Conservation (phyloP, 495 filamentous ascomycete genomes). For the Penicillium parvum region DNA sequence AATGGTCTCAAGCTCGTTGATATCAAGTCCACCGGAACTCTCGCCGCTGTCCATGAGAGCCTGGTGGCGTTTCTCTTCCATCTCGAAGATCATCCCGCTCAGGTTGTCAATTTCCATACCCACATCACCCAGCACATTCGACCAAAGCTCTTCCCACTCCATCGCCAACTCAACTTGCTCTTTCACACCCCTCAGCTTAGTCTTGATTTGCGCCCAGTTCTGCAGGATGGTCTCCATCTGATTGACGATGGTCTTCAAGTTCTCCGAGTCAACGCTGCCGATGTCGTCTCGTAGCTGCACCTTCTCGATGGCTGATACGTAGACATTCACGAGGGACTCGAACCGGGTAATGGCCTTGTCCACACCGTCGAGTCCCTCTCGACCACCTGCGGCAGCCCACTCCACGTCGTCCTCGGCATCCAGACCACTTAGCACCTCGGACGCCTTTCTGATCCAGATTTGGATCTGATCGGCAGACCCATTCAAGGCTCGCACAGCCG, state of each 20-base stretch:
- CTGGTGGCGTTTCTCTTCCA: conserved; percentile 89
- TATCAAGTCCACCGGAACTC: conserved; percentile 63
- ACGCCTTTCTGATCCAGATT: conserved; percentile 86
- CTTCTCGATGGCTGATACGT: conserved; percentile 84
- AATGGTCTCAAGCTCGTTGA: conserved; percentile 88
- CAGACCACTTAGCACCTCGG: conserved; percentile 75
- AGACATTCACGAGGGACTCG: conserved; percentile 81
- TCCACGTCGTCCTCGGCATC: conserved; percentile 95
- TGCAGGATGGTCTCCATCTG: conserved; percentile 83
- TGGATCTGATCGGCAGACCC: conserved; percentile 85
- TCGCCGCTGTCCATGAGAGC: conserved; percentile 56
- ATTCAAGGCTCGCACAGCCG: conserved; percentile 71
- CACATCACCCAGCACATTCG: conserved; percentile 87
- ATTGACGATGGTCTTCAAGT: conserved; percentile 64
- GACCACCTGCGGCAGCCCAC: conserved; percentile 90
- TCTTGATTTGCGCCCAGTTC: conserved; percentile 80
- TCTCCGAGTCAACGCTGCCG: conserved; percentile 57
- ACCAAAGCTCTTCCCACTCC: conserved; percentile 99
- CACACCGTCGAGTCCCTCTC: conserved; percentile 84
- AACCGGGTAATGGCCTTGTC: conserved; percentile 82
- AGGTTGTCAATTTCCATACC: conserved; percentile 84
- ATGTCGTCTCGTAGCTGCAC: conserved; percentile 80
- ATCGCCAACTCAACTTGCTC: conserved; percentile 91
- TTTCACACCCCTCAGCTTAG: conserved; percentile 70
- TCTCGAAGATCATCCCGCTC: conserved; percentile 80